A percentile compares a stretch with the other conserved stretches of the same genome.
These are phyloP conservation scores for Bipolaris oryzae DNA, from an alignment of 2,329 filamentous ascomycete species.

Conservation along the genomic window DNA sequence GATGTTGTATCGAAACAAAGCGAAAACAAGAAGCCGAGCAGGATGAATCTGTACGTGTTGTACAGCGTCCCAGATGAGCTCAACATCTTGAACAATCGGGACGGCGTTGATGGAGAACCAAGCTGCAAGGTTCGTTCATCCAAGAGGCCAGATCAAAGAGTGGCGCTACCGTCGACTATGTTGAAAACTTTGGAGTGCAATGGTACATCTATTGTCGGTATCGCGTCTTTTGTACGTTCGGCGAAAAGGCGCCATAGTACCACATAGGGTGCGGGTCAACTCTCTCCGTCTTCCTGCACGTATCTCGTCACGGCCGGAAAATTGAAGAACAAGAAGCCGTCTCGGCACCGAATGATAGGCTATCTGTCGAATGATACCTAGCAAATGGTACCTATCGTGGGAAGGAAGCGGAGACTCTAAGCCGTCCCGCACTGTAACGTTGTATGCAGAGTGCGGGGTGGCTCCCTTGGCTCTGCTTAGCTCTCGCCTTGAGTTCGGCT, in stretches of 20 bases:
- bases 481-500: slow-evolving; percentile 1
- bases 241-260: background rate
- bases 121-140: slow-evolving; percentile 3
- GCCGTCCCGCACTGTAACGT: slow-evolving; percentile 16
- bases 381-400: slow-evolving; percentile 4
- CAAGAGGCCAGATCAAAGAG: slow-evolving; percentile 7
- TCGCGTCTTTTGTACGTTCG: slow-evolving; percentile 10
- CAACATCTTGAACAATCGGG: slow-evolving; percentile 2
- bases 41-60: slow-evolving; percentile 8
- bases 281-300: slow-evolving; percentile 8
- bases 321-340: slow-evolving; percentile 11
- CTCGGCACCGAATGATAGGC: slow-evolving; percentile 16
- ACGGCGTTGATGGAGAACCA: background rate
- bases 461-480: slow-evolving; percentile 27
- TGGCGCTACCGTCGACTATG: background rate
- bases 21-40: slow-evolving; percentile 21
- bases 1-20: slow-evolving; percentile 7
- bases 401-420: slow-evolving; percentile 20
- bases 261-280: slow-evolving; percentile 2
- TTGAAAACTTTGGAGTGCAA: background rate
- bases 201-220: background rate
- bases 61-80: slow-evolving; percentile 5
- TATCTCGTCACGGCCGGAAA: slow-evolving; percentile 11
- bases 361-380: slow-evolving; percentile 1
- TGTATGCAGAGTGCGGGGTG: slow-evolving; percentile 29